Conservation (phyloP, 768 basidiomycete species). For the Suillus luteus region DNA sequence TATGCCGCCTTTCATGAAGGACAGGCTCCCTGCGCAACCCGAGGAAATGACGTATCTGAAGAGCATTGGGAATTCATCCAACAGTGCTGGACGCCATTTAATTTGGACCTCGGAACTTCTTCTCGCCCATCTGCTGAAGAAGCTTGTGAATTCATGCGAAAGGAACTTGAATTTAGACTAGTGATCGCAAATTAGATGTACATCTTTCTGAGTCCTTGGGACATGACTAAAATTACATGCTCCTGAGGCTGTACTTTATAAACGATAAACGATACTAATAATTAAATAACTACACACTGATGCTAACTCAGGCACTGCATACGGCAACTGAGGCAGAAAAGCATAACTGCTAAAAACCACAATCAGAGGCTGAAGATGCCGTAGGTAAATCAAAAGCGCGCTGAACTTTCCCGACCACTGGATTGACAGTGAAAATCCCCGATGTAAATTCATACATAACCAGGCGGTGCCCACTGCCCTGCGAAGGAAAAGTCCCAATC, state of each 20-base stretch:
- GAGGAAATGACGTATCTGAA: background rate
- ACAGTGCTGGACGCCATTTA: background rate
- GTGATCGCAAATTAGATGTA: background rate
- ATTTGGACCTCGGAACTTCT: background rate
- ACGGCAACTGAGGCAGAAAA: no score
- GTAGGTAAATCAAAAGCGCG: background rate
- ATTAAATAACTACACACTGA: no score
- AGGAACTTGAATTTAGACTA: background rate
- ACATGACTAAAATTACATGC: background rate
- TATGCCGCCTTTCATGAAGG: background rate
- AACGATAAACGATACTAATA: background rate
- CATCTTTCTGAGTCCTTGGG: background rate
- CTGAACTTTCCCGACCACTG: background rate
- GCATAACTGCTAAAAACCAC: no score
- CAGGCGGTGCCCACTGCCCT: background rate
- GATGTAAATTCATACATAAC: background rate
- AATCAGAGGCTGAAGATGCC: background rate
- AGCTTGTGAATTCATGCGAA: background rate
- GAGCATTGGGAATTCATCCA: slow-evolving; percentile 1
- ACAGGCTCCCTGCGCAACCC: background rate
- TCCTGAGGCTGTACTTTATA: background rate
- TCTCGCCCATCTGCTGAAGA: slow-evolving; percentile 5
- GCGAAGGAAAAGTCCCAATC: background rate
- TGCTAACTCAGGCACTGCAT: no score
- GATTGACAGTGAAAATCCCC: background rate